These are phyloP conservation scores for Torulaspora pretoriensis DNA, from an alignment of 1,139 yeast genomes.

Conservation along the genomic window DNA sequence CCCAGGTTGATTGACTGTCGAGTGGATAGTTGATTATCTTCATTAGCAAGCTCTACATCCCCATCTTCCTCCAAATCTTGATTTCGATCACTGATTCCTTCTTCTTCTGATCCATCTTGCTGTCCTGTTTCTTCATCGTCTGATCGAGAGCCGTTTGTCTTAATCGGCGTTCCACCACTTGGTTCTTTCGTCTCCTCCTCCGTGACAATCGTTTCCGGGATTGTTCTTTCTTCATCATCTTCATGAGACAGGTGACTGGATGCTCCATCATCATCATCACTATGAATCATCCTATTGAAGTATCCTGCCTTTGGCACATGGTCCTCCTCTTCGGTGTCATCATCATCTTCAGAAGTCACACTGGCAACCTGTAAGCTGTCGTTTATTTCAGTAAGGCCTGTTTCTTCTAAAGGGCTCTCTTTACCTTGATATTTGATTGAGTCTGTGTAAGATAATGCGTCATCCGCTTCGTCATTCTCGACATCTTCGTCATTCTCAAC, in stretches of 20 bases:
- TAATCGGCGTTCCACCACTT: not conserved
- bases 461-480: constrained; percentile 18
- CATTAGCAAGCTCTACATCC: constrained; percentile 2
- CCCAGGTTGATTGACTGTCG: constrained; percentile 23
- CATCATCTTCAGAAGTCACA: constrained; percentile 2
- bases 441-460: constrained; percentile 21
- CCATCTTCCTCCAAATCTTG: not conserved
- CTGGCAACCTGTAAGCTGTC: constrained; percentile 13
- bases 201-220: constrained; percentile 11
- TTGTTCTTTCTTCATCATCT: not conserved
- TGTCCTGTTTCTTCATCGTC: not conserved
- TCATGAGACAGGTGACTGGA: not conserved
- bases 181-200: constrained; percentile 3
- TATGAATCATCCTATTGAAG: constrained; percentile 24
- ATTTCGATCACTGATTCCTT: not conserved
- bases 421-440: constrained; percentile 14
- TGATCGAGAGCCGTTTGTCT: not conserved
- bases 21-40: constrained; percentile 9
- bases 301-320: constrained; percentile 27
- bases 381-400: constrained; percentile 4
- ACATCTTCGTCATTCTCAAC: constrained; percentile 4
- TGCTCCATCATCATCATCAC: constrained; percentile 9
- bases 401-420: not conserved
- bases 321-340: constrained; percentile 13
- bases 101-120: constrained; percentile 4